These are phyloP conservation scores for Xylaria sp. DNA, from an alignment of 2,329 filamentous ascomycete species.

Conservation along the genomic window DNA sequence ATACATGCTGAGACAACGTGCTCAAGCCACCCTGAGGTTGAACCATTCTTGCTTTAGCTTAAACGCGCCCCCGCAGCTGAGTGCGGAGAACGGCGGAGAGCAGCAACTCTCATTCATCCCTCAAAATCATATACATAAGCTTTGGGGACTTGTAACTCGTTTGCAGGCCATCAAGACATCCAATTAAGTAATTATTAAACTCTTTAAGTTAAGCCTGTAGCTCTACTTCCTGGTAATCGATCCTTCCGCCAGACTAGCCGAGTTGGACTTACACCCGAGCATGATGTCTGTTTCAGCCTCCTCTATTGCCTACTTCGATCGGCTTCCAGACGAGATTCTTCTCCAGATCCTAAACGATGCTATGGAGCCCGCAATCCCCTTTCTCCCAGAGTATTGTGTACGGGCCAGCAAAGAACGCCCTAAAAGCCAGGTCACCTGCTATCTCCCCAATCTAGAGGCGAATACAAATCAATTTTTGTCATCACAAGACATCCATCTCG, in stretches of 20 bases:
- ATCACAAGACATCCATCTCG: conserved; percentile 12
- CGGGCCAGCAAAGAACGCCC: not conserved
- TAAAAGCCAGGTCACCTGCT: not conserved
- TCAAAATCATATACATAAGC: not conserved
- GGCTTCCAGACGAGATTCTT: conserved; percentile 31
- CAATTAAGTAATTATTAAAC: not conserved
- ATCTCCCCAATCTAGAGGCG: not conserved
- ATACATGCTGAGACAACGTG: not conserved
- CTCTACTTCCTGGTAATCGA: not conserved
- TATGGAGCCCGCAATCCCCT: conserved; percentile 6
- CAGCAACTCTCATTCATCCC: not conserved
- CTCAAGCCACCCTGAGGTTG: not conserved
- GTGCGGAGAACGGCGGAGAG: not conserved
- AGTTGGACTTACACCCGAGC: not conserved
- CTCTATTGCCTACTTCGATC: conserved; percentile 19
- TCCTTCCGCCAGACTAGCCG: not conserved
- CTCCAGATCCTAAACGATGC: conserved; percentile 19
- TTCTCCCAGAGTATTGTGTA: conserved; percentile 19
- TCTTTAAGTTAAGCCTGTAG: not conserved
- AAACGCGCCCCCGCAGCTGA: not conserved
- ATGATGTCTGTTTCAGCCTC: conserved; percentile 1
- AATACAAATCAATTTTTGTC: not conserved
- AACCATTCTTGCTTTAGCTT: not conserved
- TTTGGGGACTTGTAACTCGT: not conserved
- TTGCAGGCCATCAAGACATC: not conserved